Base-by-base conservation (phyloP, 257 asterid species). In the Fraxinus anomala region DNA sequence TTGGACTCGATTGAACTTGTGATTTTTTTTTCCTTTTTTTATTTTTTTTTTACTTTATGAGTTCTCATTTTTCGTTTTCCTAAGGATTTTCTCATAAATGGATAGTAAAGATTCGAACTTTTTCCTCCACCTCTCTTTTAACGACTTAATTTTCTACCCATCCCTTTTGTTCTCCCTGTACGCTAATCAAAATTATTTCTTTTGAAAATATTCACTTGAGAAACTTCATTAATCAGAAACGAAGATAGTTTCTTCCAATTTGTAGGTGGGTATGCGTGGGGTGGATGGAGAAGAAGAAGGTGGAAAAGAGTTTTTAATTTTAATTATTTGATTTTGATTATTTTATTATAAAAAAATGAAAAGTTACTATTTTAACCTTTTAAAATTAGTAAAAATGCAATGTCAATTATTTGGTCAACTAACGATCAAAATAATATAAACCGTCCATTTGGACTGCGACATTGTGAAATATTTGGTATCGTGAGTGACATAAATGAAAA, bases 141-240 rank as follows among this genome's bases (percentile, higher is more conserved):
- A 56, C 66, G 14, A 2, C 72, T 80, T 33, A 17, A 36, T 37
- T 56, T 61, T 70, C 80, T 37, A 61, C 31, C 72, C 73, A 47
- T 47, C n/a, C 12, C 51, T 42, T 11, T 42, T 42, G 17, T 11
- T 59, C 72, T 47, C 51, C 24, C 89, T 90, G 85, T 89, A 87
- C 91, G 86, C 30, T 68, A 37, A 68, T 85, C 82, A 80, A 83
- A 81, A 83, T 75, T 72, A 76, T 33, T 81, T 31, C 16, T 10
- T 73, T n/a, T 21, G 77, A 78, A 42, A 69, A 68, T 67, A 44
- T 40, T 6, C 23, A 12, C 16, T 40, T 40, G 14, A 40, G 49
- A 40, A 40, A 42, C 51, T 42, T 42, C 51, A 71, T 81, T 81
- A 80, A 83, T 75, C 81, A 61, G 89, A 88, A 91, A 88, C 91